Evolutionary conservation across 495 filamentous ascomycete genomes (phyloP).

Genomic region (Aspergillus homomorphus): DNA sequence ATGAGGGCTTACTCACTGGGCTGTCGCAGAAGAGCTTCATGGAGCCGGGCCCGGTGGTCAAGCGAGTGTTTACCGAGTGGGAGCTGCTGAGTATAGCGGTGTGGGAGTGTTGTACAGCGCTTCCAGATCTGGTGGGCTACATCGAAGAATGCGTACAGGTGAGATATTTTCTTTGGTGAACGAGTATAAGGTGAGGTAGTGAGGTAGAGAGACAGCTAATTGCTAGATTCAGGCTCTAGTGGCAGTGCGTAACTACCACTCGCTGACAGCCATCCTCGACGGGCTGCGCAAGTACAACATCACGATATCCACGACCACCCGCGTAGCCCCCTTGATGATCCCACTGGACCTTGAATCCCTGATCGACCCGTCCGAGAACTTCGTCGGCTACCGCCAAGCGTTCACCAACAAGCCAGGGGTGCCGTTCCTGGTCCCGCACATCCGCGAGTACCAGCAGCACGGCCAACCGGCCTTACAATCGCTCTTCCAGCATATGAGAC

Average conservation of each 20-base stretch:
- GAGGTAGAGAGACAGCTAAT: background rate
- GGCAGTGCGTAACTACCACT: conserved; percentile 32
- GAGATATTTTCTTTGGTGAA: conserved; percentile 2
- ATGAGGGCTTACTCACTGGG: conserved; percentile 29
- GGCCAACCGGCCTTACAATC: conserved; percentile 31
- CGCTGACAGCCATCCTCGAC: conserved; percentile 34
- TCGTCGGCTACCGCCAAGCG: conserved; percentile 34
- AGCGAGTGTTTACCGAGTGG: conserved; percentile 27
- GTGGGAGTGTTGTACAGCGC: conserved; percentile 42
- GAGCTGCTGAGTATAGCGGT: conserved; percentile 30
- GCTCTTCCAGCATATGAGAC: conserved; percentile 27
- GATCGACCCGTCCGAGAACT: conserved; percentile 31
- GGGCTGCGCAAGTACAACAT: conserved; percentile 36
- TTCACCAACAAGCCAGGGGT: conserved; percentile 33
- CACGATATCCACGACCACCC: conserved; percentile 20
- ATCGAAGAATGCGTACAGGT: conserved; percentile 40
- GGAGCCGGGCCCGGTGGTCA: conserved; percentile 19
- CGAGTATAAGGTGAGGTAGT: too few species aligned
- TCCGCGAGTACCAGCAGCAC: conserved; percentile 33
- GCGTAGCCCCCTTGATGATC: conserved; percentile 24
- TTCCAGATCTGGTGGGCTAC: conserved; percentile 31
- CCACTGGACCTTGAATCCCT: conserved; percentile 28
- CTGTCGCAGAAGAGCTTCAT: conserved; percentile 25
- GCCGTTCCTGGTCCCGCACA: conserved; percentile 42
- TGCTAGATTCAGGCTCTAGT: conserved; percentile 25